Conservation (phyloP, 2,329 filamentous ascomycete species). For the Aspergillus sp. region DNA sequence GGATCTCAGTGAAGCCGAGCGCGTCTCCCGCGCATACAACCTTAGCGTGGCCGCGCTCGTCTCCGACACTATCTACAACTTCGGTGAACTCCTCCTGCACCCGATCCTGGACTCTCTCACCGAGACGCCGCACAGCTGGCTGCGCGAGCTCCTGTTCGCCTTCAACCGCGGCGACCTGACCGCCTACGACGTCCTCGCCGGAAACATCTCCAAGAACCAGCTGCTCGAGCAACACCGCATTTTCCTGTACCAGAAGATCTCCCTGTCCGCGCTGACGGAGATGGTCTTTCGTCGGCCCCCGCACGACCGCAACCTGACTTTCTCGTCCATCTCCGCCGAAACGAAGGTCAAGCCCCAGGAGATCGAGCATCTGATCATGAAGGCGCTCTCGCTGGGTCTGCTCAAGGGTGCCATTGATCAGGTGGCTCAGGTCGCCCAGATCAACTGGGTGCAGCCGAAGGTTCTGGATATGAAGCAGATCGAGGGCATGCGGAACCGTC, state of each 20-base stretch:
- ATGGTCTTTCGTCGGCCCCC: slow-evolving; percentile 93
- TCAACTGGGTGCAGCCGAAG: slow-evolving; percentile 99
- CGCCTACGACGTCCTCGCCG: slow-evolving; percentile 80
- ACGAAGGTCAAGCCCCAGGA: slow-evolving; percentile 89
- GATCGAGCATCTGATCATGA: slow-evolving; percentile 99
- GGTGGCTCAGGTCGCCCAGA: slow-evolving; percentile 88
- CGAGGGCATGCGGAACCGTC: slow-evolving; percentile 80
- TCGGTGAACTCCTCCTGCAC: slow-evolving; percentile 96
- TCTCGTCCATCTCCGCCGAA: slow-evolving; percentile 82
- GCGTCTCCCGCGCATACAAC: slow-evolving; percentile 83
- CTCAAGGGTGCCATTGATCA: slow-evolving; percentile 93
- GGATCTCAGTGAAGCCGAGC: slow-evolving; percentile 72
- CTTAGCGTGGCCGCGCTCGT: slow-evolving; percentile 89
- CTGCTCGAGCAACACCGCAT: slow-evolving; percentile 77
- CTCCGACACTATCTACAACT: slow-evolving; percentile 97
- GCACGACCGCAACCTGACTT: slow-evolving; percentile 93
- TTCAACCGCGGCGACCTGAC: slow-evolving; percentile 94
- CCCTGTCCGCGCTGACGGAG: slow-evolving; percentile 92
- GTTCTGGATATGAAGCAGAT: slow-evolving; percentile 96
- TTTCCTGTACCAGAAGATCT: slow-evolving; percentile 96
- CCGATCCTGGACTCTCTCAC: slow-evolving; percentile 86
- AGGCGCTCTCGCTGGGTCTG: slow-evolving; percentile 90
- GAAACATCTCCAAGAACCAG: slow-evolving; percentile 76
- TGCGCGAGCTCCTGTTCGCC: slow-evolving; percentile 92
- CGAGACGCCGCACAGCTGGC: slow-evolving; percentile 77